Percentiles rank a stretch among this genome's conserved stretches.
phyloP scores from a whole-genome alignment of 768 basidiomycete genomes.

The Lentinula boryana region DNA sequence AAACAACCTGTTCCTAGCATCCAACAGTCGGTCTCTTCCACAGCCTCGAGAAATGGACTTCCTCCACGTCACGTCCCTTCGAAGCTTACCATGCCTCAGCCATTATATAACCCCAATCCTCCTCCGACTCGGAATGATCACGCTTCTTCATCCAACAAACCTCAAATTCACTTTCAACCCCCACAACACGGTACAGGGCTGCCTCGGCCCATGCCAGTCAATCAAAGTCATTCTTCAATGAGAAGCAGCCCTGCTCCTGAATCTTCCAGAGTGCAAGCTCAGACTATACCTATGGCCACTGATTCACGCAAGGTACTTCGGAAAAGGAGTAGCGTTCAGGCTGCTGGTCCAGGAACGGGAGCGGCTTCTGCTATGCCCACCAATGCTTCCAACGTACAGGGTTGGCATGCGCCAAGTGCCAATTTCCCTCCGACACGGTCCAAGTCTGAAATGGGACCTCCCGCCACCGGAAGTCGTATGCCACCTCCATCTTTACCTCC shows the following conservation, averaged over 20 bases:
- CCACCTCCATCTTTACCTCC: constrained; percentile 5
- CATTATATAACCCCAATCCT: constrained; percentile 30
- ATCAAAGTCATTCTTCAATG: neutral
- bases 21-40: constrained; percentile 6
- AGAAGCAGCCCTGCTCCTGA: neutral
- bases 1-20: constrained; percentile 1
- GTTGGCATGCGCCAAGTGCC: neutral
- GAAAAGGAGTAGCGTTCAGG: constrained; percentile 17
- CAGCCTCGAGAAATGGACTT: constrained; percentile 6
- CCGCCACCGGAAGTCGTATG: neutral
- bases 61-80: constrained; percentile 45
- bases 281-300: neutral
- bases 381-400: neutral
- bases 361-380: neutral
- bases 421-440: neutral
- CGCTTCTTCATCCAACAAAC: constrained; percentile 7
- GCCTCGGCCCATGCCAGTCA: neutral
- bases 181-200: neutral
- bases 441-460: neutral
- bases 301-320: constrained; percentile 19
- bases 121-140: constrained; percentile 11
- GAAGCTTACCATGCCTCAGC: constrained; percentile 70
- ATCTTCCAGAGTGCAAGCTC: neutral
- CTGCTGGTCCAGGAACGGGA: neutral
- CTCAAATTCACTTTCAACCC: constrained; percentile 12